Conservation (phyloP, 805 yeast species). For the Wickerhamomyces sydowiorum region DNA sequence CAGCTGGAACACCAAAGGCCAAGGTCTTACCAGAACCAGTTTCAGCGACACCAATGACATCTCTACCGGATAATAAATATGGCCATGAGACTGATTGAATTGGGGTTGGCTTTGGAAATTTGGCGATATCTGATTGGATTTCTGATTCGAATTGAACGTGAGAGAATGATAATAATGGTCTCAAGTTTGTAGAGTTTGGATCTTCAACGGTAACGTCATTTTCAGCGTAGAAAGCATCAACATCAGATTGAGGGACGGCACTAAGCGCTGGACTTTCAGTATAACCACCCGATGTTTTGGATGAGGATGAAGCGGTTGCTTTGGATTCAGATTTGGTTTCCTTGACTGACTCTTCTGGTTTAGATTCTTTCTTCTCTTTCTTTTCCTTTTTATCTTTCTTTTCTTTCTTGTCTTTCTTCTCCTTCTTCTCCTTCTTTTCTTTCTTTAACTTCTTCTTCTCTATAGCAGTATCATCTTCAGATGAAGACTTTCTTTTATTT, state of each 20-base stretch:
- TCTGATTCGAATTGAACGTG: constrained; percentile 51
- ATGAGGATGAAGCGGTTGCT: constrained; percentile 1
- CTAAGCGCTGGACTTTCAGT: constrained; percentile 35
- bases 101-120: constrained; percentile 90
- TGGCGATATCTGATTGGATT: constrained; percentile 54
- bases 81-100: constrained; percentile 97
- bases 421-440: constrained; percentile 31
- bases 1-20: constrained; percentile 98
- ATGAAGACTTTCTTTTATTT: constrained; percentile 20
- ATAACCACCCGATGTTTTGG: constrained; percentile 18
- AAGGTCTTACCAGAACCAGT: constrained; percentile 98
- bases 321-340: background rate
- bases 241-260: constrained; percentile 43
- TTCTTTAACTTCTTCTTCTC: constrained; percentile 19
- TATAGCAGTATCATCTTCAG: constrained; percentile 13
- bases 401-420: constrained; percentile 30
- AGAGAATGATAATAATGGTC: constrained; percentile 67
- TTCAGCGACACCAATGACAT: constrained; percentile 96
- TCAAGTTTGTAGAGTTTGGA: constrained; percentile 40
- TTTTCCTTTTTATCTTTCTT: constrained; percentile 27
- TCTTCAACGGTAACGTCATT: constrained; percentile 83
- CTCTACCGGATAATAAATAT: constrained; percentile 66
- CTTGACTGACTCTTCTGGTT: constrained; percentile 25
- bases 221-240: constrained; percentile 55
- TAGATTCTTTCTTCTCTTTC: constrained; percentile 27